Evolutionary conservation across 495 filamentous ascomycete species (phyloP).

Genomic region (Filosporella fistucella): DNA sequence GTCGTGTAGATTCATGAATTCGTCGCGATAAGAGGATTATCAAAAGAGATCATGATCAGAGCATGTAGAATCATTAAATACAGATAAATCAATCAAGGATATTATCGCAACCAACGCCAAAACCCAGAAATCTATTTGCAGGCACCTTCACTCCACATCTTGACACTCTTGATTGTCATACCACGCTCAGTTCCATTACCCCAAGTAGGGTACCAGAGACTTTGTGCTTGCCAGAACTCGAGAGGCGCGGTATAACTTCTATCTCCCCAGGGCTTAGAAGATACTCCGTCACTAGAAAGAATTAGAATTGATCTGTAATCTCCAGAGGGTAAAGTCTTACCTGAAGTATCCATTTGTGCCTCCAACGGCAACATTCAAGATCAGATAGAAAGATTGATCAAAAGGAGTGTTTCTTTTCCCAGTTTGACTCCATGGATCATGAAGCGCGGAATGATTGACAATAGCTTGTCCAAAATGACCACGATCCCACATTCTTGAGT

Average conservation of each 20-base stretch:
- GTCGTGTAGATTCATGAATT: too few relatives aligned
- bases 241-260: constrained; percentile 37
- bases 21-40: too few relatives aligned
- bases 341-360: constrained; percentile 62
- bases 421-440: constrained; percentile 23
- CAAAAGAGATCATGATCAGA: too few relatives aligned
- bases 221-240: constrained; percentile 51
- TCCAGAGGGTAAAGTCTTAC: constrained; percentile 12
- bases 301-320: neutral
- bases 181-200: constrained; percentile 21
- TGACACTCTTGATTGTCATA: constrained; percentile 14
- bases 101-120: too few relatives aligned
- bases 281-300: constrained; percentile 41
- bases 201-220: constrained; percentile 63
- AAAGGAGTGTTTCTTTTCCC: constrained; percentile 49
- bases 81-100: too few relatives aligned
- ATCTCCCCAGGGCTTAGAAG: constrained; percentile 64
- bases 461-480: constrained; percentile 53
- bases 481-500: constrained; percentile 45
- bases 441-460: constrained; percentile 42
- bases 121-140: neutral
- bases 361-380: constrained; percentile 66
- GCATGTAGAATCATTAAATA: too few relatives aligned
- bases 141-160: constrained; percentile 8
- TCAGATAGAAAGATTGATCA: constrained; percentile 63